These are phyloP conservation scores for Brassica hybrid DNA, from an alignment of 441 rosid genomes.

Conservation along the genomic window DNA sequence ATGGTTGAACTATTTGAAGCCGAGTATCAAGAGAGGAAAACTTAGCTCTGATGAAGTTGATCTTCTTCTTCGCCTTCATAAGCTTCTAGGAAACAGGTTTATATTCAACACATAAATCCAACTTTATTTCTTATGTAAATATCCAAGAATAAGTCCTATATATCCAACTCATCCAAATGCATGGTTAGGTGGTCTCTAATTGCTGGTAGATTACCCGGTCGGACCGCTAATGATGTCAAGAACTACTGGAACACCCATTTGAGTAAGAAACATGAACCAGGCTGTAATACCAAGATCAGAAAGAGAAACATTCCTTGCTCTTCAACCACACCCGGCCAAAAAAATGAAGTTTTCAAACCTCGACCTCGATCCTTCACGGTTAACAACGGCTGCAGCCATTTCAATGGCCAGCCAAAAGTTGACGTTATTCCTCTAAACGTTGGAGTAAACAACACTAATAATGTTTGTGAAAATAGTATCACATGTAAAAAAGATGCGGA, in stretches of 20 bases:
- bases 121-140: neutral
- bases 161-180: neutral
- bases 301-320: conserved; percentile 1
- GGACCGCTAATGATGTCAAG: conserved; percentile 61
- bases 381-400: neutral
- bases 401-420: neutral
- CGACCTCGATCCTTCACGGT: conserved; percentile 35
- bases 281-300: neutral
- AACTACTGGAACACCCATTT: conserved; percentile 54
- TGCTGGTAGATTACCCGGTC: conserved; percentile 62
- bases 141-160: neutral
- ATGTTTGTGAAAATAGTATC: conserved; percentile 5
- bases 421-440: neutral
- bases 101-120: neutral
- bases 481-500: conserved; percentile 21
- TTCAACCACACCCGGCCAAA: neutral
- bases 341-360: conserved; percentile 44
- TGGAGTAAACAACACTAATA: conserved; percentile 14
- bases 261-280: conserved; percentile 34
- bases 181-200: conserved; percentile 55
- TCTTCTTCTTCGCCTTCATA: conserved; percentile 53
- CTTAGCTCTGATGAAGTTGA: conserved; percentile 54
- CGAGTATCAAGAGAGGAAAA: conserved; percentile 49
- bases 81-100: conserved; percentile 55
- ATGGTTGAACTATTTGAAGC: conserved; percentile 57